Percentiles rank a stretch among this genome's conserved stretches.
phyloP scores from a whole-genome alignment of 2,329 filamentous ascomycete species.

The Alternaria longipes region DNA sequence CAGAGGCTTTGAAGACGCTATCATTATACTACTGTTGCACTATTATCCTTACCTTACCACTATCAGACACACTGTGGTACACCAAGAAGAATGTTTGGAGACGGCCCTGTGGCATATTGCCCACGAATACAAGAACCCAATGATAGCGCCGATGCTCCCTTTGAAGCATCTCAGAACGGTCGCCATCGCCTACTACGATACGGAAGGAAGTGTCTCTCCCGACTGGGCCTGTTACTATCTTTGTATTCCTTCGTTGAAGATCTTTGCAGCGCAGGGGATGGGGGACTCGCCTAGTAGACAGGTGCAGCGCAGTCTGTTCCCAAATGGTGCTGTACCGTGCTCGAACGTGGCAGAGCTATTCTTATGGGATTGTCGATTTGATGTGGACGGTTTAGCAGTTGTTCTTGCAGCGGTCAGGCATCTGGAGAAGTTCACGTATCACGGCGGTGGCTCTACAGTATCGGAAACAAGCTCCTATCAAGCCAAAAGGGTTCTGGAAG shows the following conservation, averaged over 20 bases:
- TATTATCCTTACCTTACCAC: constrained; percentile 20
- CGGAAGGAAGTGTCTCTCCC: constrained; percentile 7
- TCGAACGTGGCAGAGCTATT: constrained; percentile 25
- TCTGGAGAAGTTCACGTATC: constrained; percentile 23
- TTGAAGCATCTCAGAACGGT: constrained; percentile 24
- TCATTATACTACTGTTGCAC: constrained; percentile 23
- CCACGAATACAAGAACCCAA: constrained; percentile 14
- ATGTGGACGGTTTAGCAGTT: constrained; percentile 5
- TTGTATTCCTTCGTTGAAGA: constrained; percentile 23
- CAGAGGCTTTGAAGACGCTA: constrained; percentile 12
- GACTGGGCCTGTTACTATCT: constrained; percentile 24
- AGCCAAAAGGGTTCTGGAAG: constrained; percentile 17
- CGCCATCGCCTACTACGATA: constrained; percentile 19
- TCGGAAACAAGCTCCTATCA: constrained; percentile 4
- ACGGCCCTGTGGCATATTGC: constrained; percentile 11
- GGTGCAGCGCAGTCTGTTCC: neutral
- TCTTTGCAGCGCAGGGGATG: constrained; percentile 23
- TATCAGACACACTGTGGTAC: constrained; percentile 18
- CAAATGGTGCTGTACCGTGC: neutral
- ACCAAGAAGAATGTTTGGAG: neutral
- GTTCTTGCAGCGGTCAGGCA: constrained; percentile 16
- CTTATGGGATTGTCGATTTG: constrained; percentile 16
- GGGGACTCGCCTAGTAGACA: constrained; percentile 7
- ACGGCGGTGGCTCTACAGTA: constrained; percentile 11
- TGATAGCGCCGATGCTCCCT: constrained; percentile 12